These are phyloP conservation scores for Solioccasus polychromus DNA, from an alignment of 768 basidiomycete species.

Conservation along the genomic window DNA sequence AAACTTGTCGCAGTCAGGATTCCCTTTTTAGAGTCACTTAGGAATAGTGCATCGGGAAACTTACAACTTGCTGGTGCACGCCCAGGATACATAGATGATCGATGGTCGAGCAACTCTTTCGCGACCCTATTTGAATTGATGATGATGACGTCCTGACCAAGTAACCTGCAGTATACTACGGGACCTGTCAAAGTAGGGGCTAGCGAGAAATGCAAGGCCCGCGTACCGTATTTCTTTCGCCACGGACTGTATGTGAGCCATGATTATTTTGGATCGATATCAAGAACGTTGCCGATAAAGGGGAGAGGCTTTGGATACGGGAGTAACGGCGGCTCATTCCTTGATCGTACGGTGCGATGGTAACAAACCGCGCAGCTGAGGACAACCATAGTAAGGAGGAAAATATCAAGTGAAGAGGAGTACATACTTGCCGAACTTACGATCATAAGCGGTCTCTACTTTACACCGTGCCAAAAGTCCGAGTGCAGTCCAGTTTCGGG, in stretches of 20 bases:
- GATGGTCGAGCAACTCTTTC: constrained; percentile 28
- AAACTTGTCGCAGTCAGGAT: constrained; percentile 14
- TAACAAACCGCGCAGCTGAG: constrained; percentile 13
- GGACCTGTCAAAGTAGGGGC: constrained; percentile 18
- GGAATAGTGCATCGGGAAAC: neutral
- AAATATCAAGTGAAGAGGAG: constrained; percentile 1
- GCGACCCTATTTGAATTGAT: constrained; percentile 27
- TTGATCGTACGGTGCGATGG: constrained; percentile 7
- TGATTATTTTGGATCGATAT: constrained; percentile 20
- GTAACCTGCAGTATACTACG: constrained; percentile 26
- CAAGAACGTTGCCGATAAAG: constrained; percentile 23
- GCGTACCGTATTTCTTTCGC: constrained; percentile 27
- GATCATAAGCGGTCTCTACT: neutral
- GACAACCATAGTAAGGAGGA: constrained; percentile 7
- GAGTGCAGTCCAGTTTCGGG: neutral
- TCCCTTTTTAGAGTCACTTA: neutral
- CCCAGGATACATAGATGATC: constrained; percentile 29
- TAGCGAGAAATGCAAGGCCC: neutral
- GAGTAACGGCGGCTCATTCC: constrained; percentile 12
- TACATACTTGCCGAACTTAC: constrained; percentile 12
- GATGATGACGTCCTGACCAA: constrained; percentile 25
- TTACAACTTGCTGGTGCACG: constrained; percentile 26
- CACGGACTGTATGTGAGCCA: constrained; percentile 29
- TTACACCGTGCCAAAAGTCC: constrained; percentile 12
- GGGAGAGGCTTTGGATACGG: constrained; percentile 25